phyloP scores from a whole-genome alignment of 306 rosid species.

The Sicyos baderoa region DNA sequence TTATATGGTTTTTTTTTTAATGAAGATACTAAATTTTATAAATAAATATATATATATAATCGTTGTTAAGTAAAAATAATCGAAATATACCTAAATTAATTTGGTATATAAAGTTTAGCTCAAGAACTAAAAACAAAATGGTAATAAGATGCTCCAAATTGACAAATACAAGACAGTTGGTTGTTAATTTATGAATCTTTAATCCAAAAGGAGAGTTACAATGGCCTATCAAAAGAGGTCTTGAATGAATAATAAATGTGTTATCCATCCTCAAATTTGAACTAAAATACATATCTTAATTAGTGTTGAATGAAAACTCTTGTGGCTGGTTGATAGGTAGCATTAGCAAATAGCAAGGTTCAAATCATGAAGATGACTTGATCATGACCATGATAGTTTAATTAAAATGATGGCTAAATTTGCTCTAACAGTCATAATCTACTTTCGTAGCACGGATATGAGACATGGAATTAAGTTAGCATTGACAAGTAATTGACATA shows the following conservation, averaged over 20 bases:
- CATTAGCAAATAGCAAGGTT: not conserved
- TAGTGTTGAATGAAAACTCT: not conserved
- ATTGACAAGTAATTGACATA: not conserved
- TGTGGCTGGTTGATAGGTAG: not conserved
- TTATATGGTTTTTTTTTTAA: too few relatives aligned
- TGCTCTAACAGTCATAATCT: not conserved
- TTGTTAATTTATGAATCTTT: too few relatives aligned
- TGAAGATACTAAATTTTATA: too few relatives aligned
- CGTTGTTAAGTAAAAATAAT: too few relatives aligned
- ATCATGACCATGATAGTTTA: not conserved
- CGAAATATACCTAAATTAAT: too few relatives aligned
- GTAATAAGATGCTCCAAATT: too few relatives aligned
- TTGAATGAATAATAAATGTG: not conserved
- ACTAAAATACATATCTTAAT: not conserved
- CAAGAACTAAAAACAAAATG: too few relatives aligned
- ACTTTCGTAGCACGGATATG: not conserved
- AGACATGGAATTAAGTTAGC: not conserved
- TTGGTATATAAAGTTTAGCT: too few relatives aligned
- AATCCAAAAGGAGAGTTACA: not conserved
- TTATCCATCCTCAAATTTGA: not conserved
- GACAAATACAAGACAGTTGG: too few relatives aligned
- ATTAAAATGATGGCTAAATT: not conserved
- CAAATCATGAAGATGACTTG: not conserved
- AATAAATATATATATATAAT: too few relatives aligned
- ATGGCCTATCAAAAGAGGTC: not conserved